Evolutionary conservation across 257 asterid genomes (phyloP).

Genomic region (Nicotiana tomentosiformis): DNA sequence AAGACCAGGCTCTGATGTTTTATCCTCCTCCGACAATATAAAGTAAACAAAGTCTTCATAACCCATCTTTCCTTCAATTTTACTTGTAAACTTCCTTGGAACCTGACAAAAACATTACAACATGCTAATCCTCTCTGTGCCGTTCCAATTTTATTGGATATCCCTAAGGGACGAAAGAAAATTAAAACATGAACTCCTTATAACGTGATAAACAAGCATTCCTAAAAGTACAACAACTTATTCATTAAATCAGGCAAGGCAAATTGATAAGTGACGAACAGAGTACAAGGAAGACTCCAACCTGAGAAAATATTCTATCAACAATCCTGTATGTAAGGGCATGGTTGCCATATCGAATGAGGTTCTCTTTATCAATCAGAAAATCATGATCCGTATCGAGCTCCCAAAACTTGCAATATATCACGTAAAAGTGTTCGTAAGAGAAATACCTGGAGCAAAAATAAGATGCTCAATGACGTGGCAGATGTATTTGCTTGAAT

Average conservation of each 20-base stretch:
- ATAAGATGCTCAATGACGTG: background rate
- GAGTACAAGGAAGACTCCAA: constrained; percentile 30
- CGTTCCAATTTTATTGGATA: background rate
- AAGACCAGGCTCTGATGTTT: constrained; percentile 96
- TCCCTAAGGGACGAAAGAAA: background rate
- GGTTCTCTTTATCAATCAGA: constrained; percentile 94
- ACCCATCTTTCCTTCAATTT: constrained; percentile 99
- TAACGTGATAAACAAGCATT: background rate
- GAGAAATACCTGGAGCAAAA: constrained; percentile 83
- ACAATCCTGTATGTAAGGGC: constrained; percentile 99
- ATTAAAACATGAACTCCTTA: background rate
- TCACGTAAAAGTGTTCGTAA: constrained; percentile 97
- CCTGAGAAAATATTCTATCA: constrained; percentile 99
- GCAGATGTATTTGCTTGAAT: background rate
- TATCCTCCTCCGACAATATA: constrained; percentile 98
- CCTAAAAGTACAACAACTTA: background rate
- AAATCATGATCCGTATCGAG: constrained; percentile 98
- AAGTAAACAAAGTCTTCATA: constrained; percentile 98
- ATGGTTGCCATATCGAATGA: constrained; percentile 97
- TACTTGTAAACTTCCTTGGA: constrained; percentile 93
- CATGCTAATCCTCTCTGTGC: background rate
- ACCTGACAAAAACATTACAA: constrained; percentile 43
- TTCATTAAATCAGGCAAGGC: constrained; percentile 20
- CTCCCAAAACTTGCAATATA: constrained; percentile 99
- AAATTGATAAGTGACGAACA: constrained; percentile 12